Evolutionary conservation across 1,139 yeast species (phyloP).

Genomic region (Diutina ranongensis): DNA sequence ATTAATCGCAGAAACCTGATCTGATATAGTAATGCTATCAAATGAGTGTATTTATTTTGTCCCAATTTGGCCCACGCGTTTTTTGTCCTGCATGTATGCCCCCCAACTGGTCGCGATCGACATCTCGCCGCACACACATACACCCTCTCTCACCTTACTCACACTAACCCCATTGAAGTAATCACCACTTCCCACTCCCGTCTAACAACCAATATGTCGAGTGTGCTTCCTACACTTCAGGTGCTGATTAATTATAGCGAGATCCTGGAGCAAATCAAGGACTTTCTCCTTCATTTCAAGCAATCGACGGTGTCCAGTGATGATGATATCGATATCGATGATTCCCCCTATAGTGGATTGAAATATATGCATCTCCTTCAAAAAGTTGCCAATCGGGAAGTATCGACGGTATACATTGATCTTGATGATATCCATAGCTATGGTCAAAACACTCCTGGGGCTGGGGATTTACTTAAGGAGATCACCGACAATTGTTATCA

Average conservation of each 20-base stretch:
- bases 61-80: too few species aligned
- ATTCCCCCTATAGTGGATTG: slow-evolving; percentile 31
- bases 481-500: slow-evolving; percentile 67
- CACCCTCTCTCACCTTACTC: too few species aligned
- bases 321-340: slow-evolving; percentile 13
- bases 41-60: too few species aligned
- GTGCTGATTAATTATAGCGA: slow-evolving; percentile 53
- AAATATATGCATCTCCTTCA: slow-evolving; percentile 75
- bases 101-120: too few species aligned
- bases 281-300: slow-evolving; percentile 52
- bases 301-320: slow-evolving; percentile 16
- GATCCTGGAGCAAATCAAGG: slow-evolving; percentile 38
- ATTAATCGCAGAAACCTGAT: background rate
- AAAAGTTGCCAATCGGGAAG: slow-evolving; percentile 72
- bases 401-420: slow-evolving; percentile 57
- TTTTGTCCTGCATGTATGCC: too few species aligned
- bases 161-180: background rate
- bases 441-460: slow-evolving; percentile 19
- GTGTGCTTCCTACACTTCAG: slow-evolving; percentile 44
- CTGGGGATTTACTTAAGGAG: slow-evolving; percentile 37
- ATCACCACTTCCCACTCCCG: background rate
- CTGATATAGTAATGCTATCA: background rate
- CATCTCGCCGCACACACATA: too few species aligned
- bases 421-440: slow-evolving; percentile 73
- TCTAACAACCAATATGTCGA: slow-evolving; percentile 16